Evolutionary conservation across 1,139 yeast genomes (phyloP), one percentile per base, ranked within the genome.

Genomic region (Kazachstania sp.): DNA sequence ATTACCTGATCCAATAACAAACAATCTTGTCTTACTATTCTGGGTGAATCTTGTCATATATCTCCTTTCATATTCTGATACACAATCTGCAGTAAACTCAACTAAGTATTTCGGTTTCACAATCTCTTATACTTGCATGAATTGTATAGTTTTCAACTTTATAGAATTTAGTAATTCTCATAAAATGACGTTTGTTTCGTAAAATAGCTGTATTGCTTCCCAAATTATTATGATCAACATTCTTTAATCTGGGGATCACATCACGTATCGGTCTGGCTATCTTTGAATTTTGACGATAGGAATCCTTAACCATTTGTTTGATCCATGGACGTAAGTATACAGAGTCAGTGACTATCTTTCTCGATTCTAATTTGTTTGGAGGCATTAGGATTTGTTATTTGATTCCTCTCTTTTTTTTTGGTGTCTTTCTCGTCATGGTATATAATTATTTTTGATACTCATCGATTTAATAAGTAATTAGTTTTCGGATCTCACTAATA

Each of bases 41-140:
- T 51, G 45, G 1, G 64, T 60, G 6, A 60, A 55, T 37, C 64
- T 49, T 13, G 49, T 43, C 3, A 46, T 41, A 44, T 54, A 48
- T 7, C 15, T 35, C 36, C 58, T 49, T 46, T 60, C 64, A 47
- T 56, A 60, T 13, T 52, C 43, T 2, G 60, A 47, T 2, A 59
- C 64, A 36, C 64, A 59, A 16, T 48, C 18, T 29, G 61, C 54
- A 8, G 63, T 56, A 43, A 60, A 58, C 46, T 58, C 61, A 60
- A 59, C 63, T 58, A 60, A 59, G 63, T 37, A 59, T 42, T 40
- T 51, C 54, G 20, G 40, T 39, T 18, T 43, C 39, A 28, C 45
- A 45, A 43, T 60, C 64, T 37, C 61, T 46, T 12, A 51, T 52
- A 11, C 58, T 49, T 15, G 59, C 63, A 45, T 47, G 57, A 2